Evolutionary conservation across 2,329 filamentous ascomycete species (phyloP), one percentile per base, ranked within the genome.

Genomic region (Fusarium anthophilum): DNA sequence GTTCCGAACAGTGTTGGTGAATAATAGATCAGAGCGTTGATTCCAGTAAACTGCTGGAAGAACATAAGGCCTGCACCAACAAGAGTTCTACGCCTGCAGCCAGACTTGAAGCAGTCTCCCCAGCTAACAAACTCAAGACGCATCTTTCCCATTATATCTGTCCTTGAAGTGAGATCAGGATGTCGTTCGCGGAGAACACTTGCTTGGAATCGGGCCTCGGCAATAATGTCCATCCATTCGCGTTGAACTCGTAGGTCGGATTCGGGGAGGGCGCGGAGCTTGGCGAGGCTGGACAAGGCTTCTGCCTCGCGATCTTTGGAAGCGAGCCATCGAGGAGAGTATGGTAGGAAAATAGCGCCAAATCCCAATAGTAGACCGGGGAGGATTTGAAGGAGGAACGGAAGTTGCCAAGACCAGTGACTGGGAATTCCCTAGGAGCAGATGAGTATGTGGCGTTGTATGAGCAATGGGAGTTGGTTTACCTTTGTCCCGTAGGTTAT

Each of bases 1-100:
- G 86, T 84, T 1, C 75, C 82, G 81, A 91, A 91, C 63, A 91
- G 89, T 39, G 86, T 85, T 1, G 89, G 89, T 0, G 87, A 86
- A 72, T 90, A 90, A 81, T 90, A 90, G 76, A 89, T 86, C 43
- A 88, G 83, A 3, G 84, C 83, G 62, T 85, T 85, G 22, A 83
- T 80, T 6, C 79, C 79, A 24, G 72, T 69, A 35, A 79, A 77
- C 60, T 79, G 87, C 63, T 90, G 88, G 77, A 90, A 91, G 76
- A 90, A 90, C 83, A 88, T 87, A 20, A 91, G 76, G 2, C 84
- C 83, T 12, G 86, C 79, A 28, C 87, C 89, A 24, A 90, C 82
- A 53, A 79, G 70, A 2, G 81, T 83, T 18, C 82, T 81, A 48
- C 85, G 82, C 82, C 86, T 86, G 76, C 85, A 87, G 8, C 86